Percentiles rank a stretch among this genome's conserved stretches.
These are phyloP conservation scores for Trichoderma asperellum DNA, from an alignment of 2,329 filamentous ascomycete species.

Conservation along the genomic window DNA sequence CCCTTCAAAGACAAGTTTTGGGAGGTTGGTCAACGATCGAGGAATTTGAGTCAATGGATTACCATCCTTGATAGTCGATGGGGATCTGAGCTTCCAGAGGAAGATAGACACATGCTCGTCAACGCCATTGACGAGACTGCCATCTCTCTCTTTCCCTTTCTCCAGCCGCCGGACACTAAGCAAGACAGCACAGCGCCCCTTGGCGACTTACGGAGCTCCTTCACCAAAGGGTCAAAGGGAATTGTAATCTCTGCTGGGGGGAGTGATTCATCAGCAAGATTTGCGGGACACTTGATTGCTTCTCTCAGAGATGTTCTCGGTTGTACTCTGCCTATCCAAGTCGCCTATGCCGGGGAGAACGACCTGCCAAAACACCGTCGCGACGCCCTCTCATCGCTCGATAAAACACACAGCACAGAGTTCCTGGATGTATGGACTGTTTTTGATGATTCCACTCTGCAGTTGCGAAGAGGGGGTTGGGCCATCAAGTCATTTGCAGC, in stretches of 20 bases:
- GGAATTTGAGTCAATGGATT: slow-evolving; percentile 34
- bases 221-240: slow-evolving; percentile 35
- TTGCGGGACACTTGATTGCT: slow-evolving; percentile 43
- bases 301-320: slow-evolving; percentile 39
- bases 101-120: not conserved
- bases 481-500: slow-evolving; percentile 49
- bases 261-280: slow-evolving; percentile 37
- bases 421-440: slow-evolving; percentile 42
- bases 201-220: slow-evolving; percentile 30
- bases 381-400: slow-evolving; percentile 32
- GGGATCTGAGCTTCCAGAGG: not conserved
- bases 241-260: slow-evolving; percentile 45
- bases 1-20: slow-evolving; percentile 41
- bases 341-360: slow-evolving; percentile 44
- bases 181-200: slow-evolving; percentile 31
- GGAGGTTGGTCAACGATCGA: slow-evolving; percentile 39
- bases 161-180: slow-evolving; percentile 26
- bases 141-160: slow-evolving; percentile 36
- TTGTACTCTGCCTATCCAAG: slow-evolving; percentile 42
- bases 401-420: slow-evolving; percentile 34
- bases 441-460: slow-evolving; percentile 41
- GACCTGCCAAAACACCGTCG: slow-evolving; percentile 38
- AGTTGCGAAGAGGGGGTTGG: slow-evolving; percentile 42
- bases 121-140: slow-evolving; percentile 29
- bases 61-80: slow-evolving; percentile 1